Conservation (phyloP, 768 basidiomycete species). For the Lactarius indigo region DNA sequence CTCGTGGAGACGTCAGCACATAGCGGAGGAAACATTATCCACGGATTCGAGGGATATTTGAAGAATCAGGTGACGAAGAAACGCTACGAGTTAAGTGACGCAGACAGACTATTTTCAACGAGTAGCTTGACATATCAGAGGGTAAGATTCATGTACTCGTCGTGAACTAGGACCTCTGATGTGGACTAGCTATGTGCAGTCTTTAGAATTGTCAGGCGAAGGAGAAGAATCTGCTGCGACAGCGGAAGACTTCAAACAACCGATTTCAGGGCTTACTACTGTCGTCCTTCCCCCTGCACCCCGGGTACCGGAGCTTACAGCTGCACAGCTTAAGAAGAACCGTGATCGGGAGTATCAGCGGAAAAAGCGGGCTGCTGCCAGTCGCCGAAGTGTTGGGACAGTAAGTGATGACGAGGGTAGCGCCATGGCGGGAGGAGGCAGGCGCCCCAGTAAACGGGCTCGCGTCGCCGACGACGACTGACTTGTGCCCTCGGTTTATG, state of each 20-base stretch:
- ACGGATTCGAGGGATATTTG: slow-evolving; percentile 83
- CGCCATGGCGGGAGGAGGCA: slow-evolving; percentile 38
- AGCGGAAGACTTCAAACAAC: slow-evolving; percentile 65
- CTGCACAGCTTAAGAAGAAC: slow-evolving; percentile 71
- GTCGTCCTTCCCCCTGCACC: slow-evolving; percentile 75
- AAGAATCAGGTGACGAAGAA: slow-evolving; percentile 71
- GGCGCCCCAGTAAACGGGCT: slow-evolving; percentile 67
- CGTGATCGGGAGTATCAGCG: slow-evolving; percentile 82
- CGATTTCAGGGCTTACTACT: slow-evolving; percentile 72
- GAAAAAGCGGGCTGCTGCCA: slow-evolving; percentile 63
- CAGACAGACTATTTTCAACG: slow-evolving; percentile 77
- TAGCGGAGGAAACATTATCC: slow-evolving; percentile 83
- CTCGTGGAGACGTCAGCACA: slow-evolving; percentile 72
- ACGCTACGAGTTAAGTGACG: slow-evolving; percentile 72
- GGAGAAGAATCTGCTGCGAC: slow-evolving; percentile 58
- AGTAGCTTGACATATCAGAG: slow-evolving; percentile 77
- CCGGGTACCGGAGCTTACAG: slow-evolving; percentile 59
- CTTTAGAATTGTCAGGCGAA: slow-evolving; percentile 70
- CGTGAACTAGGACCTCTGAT: not conserved
- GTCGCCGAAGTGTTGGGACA: slow-evolving; percentile 61
- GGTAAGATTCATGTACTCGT: slow-evolving; percentile 37
- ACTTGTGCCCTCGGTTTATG: not conserved
- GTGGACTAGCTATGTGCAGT: slow-evolving; percentile 42
- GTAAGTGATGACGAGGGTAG: slow-evolving; percentile 68
- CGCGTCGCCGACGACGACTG: slow-evolving; percentile 54